Evolutionary conservation across 495 filamentous ascomycete genomes (phyloP), one percentile per base, ranked within the genome.

Genomic region (Tuber microsphaerosporum): DNA sequence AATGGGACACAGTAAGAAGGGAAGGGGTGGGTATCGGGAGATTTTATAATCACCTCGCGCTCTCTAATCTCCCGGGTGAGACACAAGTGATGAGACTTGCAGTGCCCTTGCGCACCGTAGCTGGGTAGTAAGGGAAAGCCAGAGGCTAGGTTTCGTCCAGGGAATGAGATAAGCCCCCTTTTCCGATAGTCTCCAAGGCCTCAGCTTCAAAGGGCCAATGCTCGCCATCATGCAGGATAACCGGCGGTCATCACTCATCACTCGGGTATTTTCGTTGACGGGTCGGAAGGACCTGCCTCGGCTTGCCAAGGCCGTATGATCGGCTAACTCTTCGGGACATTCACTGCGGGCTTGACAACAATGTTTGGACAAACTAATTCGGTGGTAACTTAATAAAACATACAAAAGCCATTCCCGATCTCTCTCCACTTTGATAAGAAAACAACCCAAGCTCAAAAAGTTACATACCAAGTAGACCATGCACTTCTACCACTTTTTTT

Each of bases 51-150:
- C 56, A 7, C 26, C 26, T 65, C 56, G 56, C 56, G 9, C 26
- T 31, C 56, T 17, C 56, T 14, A 65, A 65, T 65, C 56, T 34
- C 56, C 48, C 26, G 26, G 31, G 56, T 65, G 56, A 65, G 56
- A 65, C 56, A 65, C 14, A 19, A 8, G 56, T 65, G 56, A 65
- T 65, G 56, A 65, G 26, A 65, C 56, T 65, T 65, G 56, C 56
- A 65, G 56, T 65, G 16, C 26, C 56, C 26, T 65, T 65, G 56
- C 56, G 26, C 6, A 65, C 31, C 56, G 56, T 34, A 17, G 26
- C 26, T 34, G 14, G 26, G 34, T 31, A 19, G 26, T 4, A 12
- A 31, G 26, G 56, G 56, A 26, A 65, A 31, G 5, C 26, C 56
- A 2, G 56, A 65, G 5, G 26, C 31, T 65, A 26, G 26, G 12